phyloP scores from a whole-genome alignment of 2,329 filamentous ascomycete species.

The Sarocladium strictum region DNA sequence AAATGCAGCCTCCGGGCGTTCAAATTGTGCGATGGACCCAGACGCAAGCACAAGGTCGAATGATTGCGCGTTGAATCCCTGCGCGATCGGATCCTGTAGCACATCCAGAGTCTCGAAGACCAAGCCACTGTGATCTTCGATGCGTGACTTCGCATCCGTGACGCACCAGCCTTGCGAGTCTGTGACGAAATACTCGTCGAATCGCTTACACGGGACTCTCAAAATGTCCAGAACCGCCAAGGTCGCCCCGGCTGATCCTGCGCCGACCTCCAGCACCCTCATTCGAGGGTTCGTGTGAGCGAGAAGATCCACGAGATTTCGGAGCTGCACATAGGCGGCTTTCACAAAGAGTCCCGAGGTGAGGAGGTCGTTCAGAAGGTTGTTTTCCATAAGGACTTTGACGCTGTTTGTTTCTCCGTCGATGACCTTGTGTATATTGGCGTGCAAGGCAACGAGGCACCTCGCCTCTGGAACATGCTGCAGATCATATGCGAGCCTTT shows the following conservation, averaged over 20 bases:
- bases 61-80: conserved; percentile 19
- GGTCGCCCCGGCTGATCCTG: conserved; percentile 28
- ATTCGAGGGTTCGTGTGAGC: conserved; percentile 14
- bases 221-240: conserved; percentile 17
- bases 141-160: conserved; percentile 14
- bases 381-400: not conserved
- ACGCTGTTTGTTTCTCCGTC: not conserved
- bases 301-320: not conserved
- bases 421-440: not conserved
- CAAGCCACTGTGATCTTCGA: conserved; percentile 13
- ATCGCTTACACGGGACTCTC: conserved; percentile 6
- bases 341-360: not conserved
- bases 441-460: not conserved
- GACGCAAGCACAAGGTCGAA: conserved; percentile 25
- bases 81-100: conserved; percentile 19
- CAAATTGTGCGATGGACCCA: conserved; percentile 24
- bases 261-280: conserved; percentile 21
- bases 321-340: not conserved
- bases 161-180: conserved; percentile 24
- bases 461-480: not conserved
- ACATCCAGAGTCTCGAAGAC: conserved; percentile 26
- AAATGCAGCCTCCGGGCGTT: conserved; percentile 17
- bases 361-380: not conserved
- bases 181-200: conserved; percentile 21
- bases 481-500: not conserved